Evolutionary conservation across 192 early-diverging fungal species (phyloP).

Genomic region (Coemansia sp.): DNA sequence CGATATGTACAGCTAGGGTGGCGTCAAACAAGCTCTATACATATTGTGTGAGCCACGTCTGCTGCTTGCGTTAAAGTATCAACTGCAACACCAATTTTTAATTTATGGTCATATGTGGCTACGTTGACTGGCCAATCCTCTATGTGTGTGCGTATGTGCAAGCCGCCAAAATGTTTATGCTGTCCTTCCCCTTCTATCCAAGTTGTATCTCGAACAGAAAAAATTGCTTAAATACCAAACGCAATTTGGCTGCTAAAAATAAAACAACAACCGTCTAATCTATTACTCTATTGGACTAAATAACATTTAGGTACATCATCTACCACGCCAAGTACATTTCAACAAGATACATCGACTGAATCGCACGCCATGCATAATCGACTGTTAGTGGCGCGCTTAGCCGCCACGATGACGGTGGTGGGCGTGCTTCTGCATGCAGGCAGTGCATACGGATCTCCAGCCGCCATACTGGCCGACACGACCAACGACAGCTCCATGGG

Average conservation of each 20-base stretch:
- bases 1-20: background rate
- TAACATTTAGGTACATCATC: background rate
- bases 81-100: background rate
- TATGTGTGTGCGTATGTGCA: background rate
- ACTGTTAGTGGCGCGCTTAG: conserved; percentile 4
- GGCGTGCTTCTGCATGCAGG: background rate
- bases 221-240: background rate
- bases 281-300: background rate
- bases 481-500: background rate
- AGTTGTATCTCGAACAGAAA: too few relatives aligned
- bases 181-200: background rate
- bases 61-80: background rate
- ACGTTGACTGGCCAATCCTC: background rate
- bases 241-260: background rate
- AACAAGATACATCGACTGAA: background rate
- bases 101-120: conserved; percentile 13
- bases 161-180: background rate
- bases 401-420: background rate
- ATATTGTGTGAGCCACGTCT: background rate
- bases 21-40: background rate
- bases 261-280: background rate
- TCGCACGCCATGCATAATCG: conserved; percentile 6
- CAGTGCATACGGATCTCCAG: conserved; percentile 6
- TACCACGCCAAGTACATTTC: background rate
- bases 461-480: conserved; percentile 6